A percentile compares a stretch with the other conserved stretches of the same genome.
Conservation (phyloP, 2,329 filamentous ascomycete genomes). For the Botrytis squamosa region DNA sequence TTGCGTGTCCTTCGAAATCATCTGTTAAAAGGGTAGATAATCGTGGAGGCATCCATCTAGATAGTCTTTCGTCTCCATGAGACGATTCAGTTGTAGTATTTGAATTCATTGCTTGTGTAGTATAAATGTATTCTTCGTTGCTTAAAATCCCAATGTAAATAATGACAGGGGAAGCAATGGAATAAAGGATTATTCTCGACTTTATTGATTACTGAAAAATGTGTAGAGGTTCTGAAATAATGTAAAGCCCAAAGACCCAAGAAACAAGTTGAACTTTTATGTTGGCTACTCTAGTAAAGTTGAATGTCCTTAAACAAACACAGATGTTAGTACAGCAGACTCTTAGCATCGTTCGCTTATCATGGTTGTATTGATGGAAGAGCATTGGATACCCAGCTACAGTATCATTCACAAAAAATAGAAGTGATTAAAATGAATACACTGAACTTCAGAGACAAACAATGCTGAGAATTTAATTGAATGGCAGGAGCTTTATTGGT, state of each 20-base stretch:
- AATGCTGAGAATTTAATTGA: not conserved
- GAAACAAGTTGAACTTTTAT: not conserved
- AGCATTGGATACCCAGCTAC: not conserved
- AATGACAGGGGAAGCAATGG: not conserved
- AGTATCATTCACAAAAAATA: not conserved
- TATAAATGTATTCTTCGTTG: not conserved
- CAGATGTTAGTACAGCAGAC: not conserved
- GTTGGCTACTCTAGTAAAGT: not conserved
- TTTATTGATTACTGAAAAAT: not conserved
- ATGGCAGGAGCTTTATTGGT: rapidly evolving
- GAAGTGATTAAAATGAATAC: not conserved
- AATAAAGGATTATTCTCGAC: not conserved
- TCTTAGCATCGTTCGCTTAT: not conserved
- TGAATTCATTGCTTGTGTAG: not conserved
- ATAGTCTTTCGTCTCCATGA: not conserved
- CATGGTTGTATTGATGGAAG: not conserved
- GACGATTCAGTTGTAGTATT: not conserved
- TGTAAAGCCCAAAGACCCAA: too few relatives aligned
- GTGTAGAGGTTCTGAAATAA: not conserved
- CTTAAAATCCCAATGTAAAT: not conserved
- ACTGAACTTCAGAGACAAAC: not conserved
- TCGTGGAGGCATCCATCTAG: not conserved
- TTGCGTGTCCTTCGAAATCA: not conserved
- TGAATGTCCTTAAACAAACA: not conserved
- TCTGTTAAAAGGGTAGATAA: not conserved